Base-by-base conservation (phyloP, 2,329 filamentous ascomycete species). In the Fusarium sp. region DNA sequence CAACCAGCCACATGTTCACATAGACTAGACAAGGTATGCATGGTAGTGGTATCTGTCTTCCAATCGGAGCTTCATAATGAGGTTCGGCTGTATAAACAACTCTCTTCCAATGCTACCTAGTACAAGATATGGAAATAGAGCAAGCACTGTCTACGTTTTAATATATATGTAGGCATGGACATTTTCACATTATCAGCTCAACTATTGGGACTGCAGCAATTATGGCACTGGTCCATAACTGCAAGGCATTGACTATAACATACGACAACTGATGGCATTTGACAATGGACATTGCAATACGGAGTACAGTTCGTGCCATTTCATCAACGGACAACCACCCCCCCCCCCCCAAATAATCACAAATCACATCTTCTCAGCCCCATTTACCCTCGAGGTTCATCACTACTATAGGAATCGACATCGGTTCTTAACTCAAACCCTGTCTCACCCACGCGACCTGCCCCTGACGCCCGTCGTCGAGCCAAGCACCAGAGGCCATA, bases 371-470 rank as follows among this genome's bases (percentile, higher is more conserved):
- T 65, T 51, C 24, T 45, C 28, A 62, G 47, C 65, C 53, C 38
- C 39, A 50, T 26, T 24, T 42, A 47, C 42, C 30, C 39, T 69
- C 20, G 35, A 61, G 54, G 38, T 30, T 57, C 48, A 61, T 61
- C 42, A 30, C 31, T 38, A 50, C 36, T 45, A 42, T 56, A 38
- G 44, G 26, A 58, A 70, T 38, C 24, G 33, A 28, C 55, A 47
- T 62, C 54, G 48, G 53, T 54, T 72, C 63, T 50, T 65, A 20
- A 55, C 42, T 51, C 54, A 51, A 74, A 71, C 70, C 71, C 63
- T 74, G 71, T 65, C 71, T 72, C 51, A 44, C 69, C 73, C 75
- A 75, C 72, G 75, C 70, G 73, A 74, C 55, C 38, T 72, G 68
- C 73, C 70, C 73, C 73, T 75, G 73, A 71, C 66, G 55, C 69